Conservation (phyloP, 768 basidiomycete genomes). For the Tremella mesenterica region DNA sequence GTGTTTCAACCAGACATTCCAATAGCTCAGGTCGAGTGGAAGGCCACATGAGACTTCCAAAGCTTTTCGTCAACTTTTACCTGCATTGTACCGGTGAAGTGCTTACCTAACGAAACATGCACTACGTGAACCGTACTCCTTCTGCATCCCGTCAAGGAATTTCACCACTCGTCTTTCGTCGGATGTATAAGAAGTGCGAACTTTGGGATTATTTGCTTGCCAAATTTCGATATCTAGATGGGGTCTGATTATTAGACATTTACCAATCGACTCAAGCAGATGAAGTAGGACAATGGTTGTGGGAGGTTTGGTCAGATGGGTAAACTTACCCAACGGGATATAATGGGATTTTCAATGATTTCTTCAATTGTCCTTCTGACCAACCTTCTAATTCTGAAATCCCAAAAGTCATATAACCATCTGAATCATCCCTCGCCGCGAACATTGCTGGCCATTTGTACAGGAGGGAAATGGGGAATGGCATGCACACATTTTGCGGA, state of each 20-base stretch:
- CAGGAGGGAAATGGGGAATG: background rate
- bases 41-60: background rate
- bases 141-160: background rate
- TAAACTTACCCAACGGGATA: background rate
- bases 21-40: background rate
- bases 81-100: background rate
- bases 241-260: background rate
- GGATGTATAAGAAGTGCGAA: background rate
- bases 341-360: background rate
- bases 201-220: background rate
- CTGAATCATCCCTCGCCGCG: background rate
- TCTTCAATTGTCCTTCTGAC: background rate
- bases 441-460: background rate
- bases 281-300: background rate
- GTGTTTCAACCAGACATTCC: background rate
- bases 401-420: background rate
- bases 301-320: background rate
- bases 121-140: background rate
- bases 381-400: background rate
- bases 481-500: background rate
- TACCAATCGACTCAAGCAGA: background rate
- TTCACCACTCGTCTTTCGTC: background rate
- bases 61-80: background rate
- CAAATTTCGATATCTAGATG: background rate
- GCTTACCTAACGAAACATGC: too few relatives aligned